Base-by-base conservation (phyloP, 768 basidiomycete species). In the Tricholoma sp. region DNA sequence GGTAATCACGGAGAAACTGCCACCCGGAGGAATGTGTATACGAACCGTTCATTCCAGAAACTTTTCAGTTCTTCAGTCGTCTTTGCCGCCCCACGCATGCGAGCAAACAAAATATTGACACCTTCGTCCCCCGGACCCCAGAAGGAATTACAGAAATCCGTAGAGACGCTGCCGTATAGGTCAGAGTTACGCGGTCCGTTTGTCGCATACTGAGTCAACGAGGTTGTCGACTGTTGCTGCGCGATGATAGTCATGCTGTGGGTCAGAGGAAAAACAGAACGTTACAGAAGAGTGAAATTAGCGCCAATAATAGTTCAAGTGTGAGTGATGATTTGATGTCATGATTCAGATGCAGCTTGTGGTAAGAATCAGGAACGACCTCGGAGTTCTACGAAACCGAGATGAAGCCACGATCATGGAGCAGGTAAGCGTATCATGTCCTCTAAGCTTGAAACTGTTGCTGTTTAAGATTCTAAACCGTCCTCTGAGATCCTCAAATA, bases 141-240 rank as follows among this genome's bases (percentile, higher is more conserved):
- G 73, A 98, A 98, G 0, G 92, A 85, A 71, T 98, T 99, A 73
- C 94, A 98, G 70, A 93, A 97, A 70, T 96, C 92, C 20, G 70
- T 68, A 6, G 72, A 74, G 36, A 58, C 54, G 50, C 60, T 71
- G 6, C 74, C 72, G 54, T 74, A 69, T 60, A 17, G 47, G 8
- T 29, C 28, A 47, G 12, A 28, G 13, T 28, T 29, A 29, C 31
- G 47, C 3, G 31, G 3, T 17, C 47, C 47, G 13, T 31, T 49
- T 8, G 47, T n/a, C 4, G 29, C 47, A 49, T 48, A 48, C 28
- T 48, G 47, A 13, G 45, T 13, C 13, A 48, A 29, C 3, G 45
- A 48, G 3, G 24, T 45, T 12, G 24, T 45, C 39, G 15, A 41
- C n/a, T 6, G 6, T 3, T 48, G 29, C 20, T 3, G 4, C 2